Percentiles rank a stretch among this genome's conserved stretches.
phyloP scores from a whole-genome alignment of 805 yeast genomes.

The Myxozyma melibiosi region DNA sequence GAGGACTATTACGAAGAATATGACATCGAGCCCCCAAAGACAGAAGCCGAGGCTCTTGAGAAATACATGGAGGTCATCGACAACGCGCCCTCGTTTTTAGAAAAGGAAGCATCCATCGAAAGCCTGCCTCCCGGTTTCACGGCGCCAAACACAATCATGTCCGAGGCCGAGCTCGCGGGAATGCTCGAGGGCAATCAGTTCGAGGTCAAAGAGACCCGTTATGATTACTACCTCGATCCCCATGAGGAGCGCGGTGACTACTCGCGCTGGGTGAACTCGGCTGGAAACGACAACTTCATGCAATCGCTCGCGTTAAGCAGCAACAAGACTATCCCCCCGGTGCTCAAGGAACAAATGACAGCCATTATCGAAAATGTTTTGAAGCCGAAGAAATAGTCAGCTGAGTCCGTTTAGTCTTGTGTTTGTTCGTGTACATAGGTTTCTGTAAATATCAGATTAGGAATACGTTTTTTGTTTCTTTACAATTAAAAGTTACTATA shows the following conservation, averaged over 20 bases:
- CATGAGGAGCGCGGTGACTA: conserved; percentile 21
- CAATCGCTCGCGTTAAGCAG: conserved; percentile 6
- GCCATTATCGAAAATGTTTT: conserved; percentile 3
- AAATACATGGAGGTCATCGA: conserved; percentile 7
- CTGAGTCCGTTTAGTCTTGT: background rate
- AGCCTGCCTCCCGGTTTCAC: conserved; percentile 7
- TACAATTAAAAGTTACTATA: background rate
- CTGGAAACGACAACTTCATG: background rate
- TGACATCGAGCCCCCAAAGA: background rate
- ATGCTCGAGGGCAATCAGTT: background rate
- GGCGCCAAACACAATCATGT: conserved; percentile 2
- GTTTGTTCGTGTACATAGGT: background rate
- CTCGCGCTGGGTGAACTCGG: conserved; percentile 16
- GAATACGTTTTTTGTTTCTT: background rate
- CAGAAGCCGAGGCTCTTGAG: conserved; percentile 4
- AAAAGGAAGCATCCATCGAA: background rate
- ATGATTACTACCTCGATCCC: conserved; percentile 10
- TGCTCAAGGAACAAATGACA: conserved; percentile 8
- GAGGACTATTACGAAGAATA: background rate
- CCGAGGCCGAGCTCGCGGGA: background rate
- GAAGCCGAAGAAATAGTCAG: background rate
- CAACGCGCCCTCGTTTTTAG: background rate
- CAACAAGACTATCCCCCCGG: conserved; percentile 21
- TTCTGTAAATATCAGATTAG: background rate
- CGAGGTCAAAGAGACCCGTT: background rate